Evolutionary conservation across 2,329 filamentous ascomycete species (phyloP).

Genomic region (Juglanconis juglandina): DNA sequence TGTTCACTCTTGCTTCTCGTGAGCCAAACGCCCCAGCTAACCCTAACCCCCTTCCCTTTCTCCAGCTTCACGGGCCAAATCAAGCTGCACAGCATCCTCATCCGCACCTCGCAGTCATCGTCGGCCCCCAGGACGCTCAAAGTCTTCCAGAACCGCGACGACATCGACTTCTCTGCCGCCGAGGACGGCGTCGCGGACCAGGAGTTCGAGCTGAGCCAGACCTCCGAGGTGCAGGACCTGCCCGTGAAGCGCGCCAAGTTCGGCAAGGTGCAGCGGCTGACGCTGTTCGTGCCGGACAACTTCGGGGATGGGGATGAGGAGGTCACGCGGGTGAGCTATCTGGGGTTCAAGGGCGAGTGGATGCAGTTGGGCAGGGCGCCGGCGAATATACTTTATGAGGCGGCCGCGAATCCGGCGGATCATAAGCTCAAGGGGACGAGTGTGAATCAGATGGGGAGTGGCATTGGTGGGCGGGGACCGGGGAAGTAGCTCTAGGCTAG

Average conservation of each 20-base stretch:
- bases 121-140: conserved; percentile 79
- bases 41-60: background rate
- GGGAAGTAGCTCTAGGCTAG: conserved; percentile 25
- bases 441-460: conserved; percentile 53
- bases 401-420: conserved; percentile 85
- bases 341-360: conserved; percentile 94
- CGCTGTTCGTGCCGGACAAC: conserved; percentile 89
- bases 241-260: conserved; percentile 85
- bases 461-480: conserved; percentile 44
- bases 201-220: conserved; percentile 72
- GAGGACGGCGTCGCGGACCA: conserved; percentile 70
- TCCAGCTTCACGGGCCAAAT: conserved; percentile 86
- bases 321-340: conserved; percentile 72
- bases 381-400: conserved; percentile 85
- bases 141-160: conserved; percentile 80
- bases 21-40: background rate
- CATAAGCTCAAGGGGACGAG: conserved; percentile 65
- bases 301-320: conserved; percentile 79
- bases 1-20: no score
- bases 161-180: conserved; percentile 79
- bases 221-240: conserved; percentile 79
- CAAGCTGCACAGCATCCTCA: conserved; percentile 82
- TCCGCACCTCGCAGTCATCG: conserved; percentile 70
- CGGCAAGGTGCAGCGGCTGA: conserved; percentile 76
- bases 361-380: conserved; percentile 82